phyloP scores from a whole-genome alignment of 2,329 filamentous ascomycete genomes.

The Claviceps maximensis region DNA sequence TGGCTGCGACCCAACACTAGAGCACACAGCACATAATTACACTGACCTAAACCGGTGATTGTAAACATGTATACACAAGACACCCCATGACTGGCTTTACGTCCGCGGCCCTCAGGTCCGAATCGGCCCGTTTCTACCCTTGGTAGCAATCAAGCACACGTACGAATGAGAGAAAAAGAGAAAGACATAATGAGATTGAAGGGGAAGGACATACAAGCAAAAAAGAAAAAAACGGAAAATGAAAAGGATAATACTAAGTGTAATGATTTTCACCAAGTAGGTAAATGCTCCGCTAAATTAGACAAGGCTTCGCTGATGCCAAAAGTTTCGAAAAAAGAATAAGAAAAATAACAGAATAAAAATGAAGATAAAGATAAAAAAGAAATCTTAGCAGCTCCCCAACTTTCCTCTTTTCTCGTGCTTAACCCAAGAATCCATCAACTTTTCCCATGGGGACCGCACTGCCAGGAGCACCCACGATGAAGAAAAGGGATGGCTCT shows the following conservation, averaged over 20 bases:
- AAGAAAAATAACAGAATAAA: background rate
- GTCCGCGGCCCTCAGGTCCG: no score
- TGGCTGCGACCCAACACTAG: no score
- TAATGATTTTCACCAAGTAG: background rate
- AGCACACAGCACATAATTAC: no score
- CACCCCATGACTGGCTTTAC: no score
- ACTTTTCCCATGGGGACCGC: conserved; percentile 21
- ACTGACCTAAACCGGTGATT: no score
- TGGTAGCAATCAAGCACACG: no score
- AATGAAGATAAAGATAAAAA: background rate
- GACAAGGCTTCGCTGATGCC: conserved; percentile 1
- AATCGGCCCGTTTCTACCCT: no score
- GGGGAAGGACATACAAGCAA: no score
- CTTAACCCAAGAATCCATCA: background rate
- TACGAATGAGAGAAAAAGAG: no score
- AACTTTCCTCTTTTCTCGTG: background rate
- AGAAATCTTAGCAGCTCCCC: background rate
- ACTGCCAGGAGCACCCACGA: conserved; percentile 37
- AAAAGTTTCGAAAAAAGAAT: background rate
- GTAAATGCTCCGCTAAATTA: background rate
- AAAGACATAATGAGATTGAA: no score
- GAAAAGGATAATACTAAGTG: background rate
- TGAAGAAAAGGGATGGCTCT: conserved; percentile 32
- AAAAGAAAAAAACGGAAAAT: background rate
- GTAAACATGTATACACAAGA: no score